Evolutionary conservation across 805 yeast genomes (phyloP).

Genomic region (Soucietia sequanensis): DNA sequence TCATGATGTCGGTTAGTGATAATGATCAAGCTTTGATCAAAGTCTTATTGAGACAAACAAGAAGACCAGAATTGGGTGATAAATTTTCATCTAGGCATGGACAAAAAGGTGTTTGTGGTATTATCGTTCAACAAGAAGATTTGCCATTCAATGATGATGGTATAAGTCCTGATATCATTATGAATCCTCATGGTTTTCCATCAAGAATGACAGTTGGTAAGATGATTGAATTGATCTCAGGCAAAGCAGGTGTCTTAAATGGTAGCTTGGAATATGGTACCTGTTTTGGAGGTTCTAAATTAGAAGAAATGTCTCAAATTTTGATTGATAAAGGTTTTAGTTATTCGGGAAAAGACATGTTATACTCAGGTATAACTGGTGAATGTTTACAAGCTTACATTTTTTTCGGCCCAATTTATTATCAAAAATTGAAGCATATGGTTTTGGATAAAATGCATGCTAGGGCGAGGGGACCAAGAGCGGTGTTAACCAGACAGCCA

Average conservation of each 20-base stretch:
- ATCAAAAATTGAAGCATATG: conserved; percentile 98
- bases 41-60: conserved; percentile 88
- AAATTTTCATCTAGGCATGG: conserved; percentile 98
- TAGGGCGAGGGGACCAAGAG: conserved; percentile 98
- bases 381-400: conserved; percentile 96
- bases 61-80: conserved; percentile 97
- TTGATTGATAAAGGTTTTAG: conserved; percentile 88
- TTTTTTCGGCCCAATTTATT: conserved; percentile 97
- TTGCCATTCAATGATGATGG: conserved; percentile 95
- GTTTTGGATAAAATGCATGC: conserved; percentile 99
- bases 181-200: conserved; percentile 99
- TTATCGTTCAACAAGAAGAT: conserved; percentile 95
- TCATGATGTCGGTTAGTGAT: conserved; percentile 94
- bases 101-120: conserved; percentile 99
- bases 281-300: conserved; percentile 96
- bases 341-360: conserved; percentile 96
- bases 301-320: conserved; percentile 91
- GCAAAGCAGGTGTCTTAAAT: conserved; percentile 95
- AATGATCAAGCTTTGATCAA: conserved; percentile 93
- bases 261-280: conserved; percentile 95
- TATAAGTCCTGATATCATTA: conserved; percentile 89
- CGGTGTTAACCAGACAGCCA: conserved; percentile 96
- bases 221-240: conserved; percentile 94
- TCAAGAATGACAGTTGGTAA: conserved; percentile 99
- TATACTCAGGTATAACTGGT: conserved; percentile 96